Conservation (phyloP, 2,329 filamentous ascomycete species). For the Curvularia lunata region DNA sequence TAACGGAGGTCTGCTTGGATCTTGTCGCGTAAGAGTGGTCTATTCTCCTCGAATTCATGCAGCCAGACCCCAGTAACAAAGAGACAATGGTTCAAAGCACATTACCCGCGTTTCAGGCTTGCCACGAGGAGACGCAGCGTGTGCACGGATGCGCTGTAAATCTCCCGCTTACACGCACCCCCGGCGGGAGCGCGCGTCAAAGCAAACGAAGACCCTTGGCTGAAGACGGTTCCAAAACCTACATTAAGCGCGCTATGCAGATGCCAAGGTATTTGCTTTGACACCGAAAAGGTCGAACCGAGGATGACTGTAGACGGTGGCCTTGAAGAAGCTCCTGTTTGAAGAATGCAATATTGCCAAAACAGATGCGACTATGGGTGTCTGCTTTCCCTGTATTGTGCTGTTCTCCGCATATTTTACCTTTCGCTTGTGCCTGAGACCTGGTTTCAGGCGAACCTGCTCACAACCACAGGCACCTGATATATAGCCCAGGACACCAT, state of each 20-base stretch:
- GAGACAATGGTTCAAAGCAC: slow-evolving; percentile 5
- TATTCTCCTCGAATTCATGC: slow-evolving; percentile 1
- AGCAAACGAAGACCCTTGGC: slow-evolving; percentile 7
- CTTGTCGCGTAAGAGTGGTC: slow-evolving; percentile 1
- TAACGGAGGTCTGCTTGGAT: background rate
- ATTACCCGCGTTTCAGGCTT: slow-evolving; percentile 19
- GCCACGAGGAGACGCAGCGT: slow-evolving; percentile 17
- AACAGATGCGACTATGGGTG: background rate
- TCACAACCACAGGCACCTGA: background rate
- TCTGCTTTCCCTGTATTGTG: background rate
- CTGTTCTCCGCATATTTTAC: background rate
- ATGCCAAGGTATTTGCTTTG: background rate
- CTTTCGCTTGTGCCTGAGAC: background rate
- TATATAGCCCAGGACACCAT: background rate
- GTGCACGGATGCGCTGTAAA: slow-evolving; percentile 22
- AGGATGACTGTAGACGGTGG: background rate
- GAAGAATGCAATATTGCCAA: background rate
- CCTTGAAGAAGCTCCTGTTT: background rate
- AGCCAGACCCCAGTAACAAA: slow-evolving; percentile 9
- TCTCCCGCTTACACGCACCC: slow-evolving; percentile 21
- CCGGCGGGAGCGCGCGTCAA: slow-evolving; percentile 11
- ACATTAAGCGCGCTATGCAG: slow-evolving; percentile 10
- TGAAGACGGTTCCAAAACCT: slow-evolving; percentile 4
- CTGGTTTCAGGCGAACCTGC: slow-evolving; percentile 5
- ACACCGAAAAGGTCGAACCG: background rate